Evolutionary conservation across 495 filamentous ascomycete species (phyloP), one percentile per base, ranked within the genome.

Genomic region (Xylaria cubensis): DNA sequence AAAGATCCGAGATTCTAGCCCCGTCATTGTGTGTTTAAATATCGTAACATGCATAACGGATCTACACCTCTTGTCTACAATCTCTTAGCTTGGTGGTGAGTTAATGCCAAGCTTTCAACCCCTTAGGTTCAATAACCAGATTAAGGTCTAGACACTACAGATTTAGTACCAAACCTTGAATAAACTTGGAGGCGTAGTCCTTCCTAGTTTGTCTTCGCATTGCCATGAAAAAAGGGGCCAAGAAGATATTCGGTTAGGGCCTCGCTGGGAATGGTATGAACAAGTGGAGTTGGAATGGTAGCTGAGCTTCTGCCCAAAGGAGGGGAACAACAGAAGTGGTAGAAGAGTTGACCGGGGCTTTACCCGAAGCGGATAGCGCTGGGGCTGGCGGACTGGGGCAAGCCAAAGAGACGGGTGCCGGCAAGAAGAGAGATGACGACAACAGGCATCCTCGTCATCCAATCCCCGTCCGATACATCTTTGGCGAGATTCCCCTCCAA

Each of bases 371-470:
- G 65, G 65, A 41, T 67, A 44, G 65, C 32, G 48, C 48, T 55
- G 8, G 63, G 26, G 6, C n/a, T 44, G 24, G 26, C 7, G 15
- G 26, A 46, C 8, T 29, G 24, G 53, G 24, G 12, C 24, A 56
- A 56, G 12, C 51, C 51, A 56, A 59, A 59, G 26, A 19, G 32
- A 48, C 44, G 44, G 42, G 42, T 24, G 34, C 32, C 61, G n/a
- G 21, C 39, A 5, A 66, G 19, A 39, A 53, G 26, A 32, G 46
- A 67, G 65, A 67, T 67, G 65, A 67, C 65, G 65, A 66, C 65
- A 67, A 56, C 46, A 53, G 41, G 7, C n/a, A 48, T 53, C 63
- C 17, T 26, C 41, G 12, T 13, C 63, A 39, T 65, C 61, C 61
- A 63, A 63, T 44, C 61, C 61, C 61, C 0, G 9, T 21, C 53